Percentiles rank a stretch among this genome's conserved stretches.
These are phyloP conservation scores for Sphaerobolus stellatus DNA, from an alignment of 1,284 basidiomycete genomes.

Conservation along the genomic window DNA sequence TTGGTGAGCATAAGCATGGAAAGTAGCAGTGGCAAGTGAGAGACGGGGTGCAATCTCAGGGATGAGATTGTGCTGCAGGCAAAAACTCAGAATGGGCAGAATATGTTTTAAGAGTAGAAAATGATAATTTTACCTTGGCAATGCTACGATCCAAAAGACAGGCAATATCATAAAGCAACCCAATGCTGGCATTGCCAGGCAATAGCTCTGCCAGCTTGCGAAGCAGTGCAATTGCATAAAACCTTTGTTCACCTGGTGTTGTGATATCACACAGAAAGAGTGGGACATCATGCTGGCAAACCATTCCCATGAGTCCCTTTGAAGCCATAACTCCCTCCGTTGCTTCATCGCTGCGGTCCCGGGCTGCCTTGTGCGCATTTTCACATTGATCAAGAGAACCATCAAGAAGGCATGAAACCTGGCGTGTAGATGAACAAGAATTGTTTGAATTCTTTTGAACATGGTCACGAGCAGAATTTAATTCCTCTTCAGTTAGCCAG, in stretches of 20 bases:
- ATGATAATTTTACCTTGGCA: conserved; percentile 24
- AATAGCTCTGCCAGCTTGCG: conserved; percentile 26
- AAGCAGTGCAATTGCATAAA: conserved; percentile 27
- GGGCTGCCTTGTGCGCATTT: background rate
- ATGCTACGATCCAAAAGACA: conserved; percentile 29
- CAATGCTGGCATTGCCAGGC: conserved; percentile 21
- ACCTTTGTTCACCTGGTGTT: conserved; percentile 30
- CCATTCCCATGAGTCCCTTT: conserved; percentile 33
- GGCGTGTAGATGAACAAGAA: no score
- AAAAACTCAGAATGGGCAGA: background rate
- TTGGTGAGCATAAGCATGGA: conserved; percentile 36
- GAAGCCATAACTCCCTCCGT: conserved; percentile 24
- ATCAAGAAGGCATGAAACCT: background rate
- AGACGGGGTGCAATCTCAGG: conserved; percentile 20
- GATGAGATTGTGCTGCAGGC: conserved; percentile 8
- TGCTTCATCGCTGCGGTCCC: background rate
- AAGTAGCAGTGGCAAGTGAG: conserved; percentile 28
- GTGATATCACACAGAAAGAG: conserved; percentile 33
- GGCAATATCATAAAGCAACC: conserved; percentile 31
- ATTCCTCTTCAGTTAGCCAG: no score
- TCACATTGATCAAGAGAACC: background rate
- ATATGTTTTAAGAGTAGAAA: background rate
- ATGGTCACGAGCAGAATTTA: no score
- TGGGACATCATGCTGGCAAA: conserved; percentile 33
- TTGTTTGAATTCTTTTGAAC: no score